These are phyloP conservation scores for Fusarium veterinarium DNA, from an alignment of 2,329 filamentous ascomycete genomes.

Conservation along the genomic window DNA sequence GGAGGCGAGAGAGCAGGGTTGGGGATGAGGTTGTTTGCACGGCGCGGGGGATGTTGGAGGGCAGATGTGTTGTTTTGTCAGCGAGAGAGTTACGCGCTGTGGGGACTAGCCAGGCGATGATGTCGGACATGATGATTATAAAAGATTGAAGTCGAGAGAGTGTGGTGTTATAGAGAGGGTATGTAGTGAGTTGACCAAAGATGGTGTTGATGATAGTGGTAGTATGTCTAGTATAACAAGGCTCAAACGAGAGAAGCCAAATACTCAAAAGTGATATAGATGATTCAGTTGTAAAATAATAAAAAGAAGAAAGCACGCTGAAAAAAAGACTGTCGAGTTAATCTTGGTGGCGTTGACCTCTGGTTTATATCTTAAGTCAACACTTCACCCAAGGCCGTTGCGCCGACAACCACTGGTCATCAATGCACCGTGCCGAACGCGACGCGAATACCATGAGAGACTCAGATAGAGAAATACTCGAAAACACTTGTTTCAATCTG, in stretches of 20 bases:
- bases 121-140: constrained; percentile 39
- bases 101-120: constrained; percentile 56
- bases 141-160: constrained; percentile 11
- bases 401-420: constrained; percentile 37
- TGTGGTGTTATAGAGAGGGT: constrained; percentile 10
- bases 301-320: constrained; percentile 30
- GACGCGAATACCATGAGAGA: constrained; percentile 20
- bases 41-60: constrained; percentile 48
- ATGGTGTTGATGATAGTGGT: neutral
- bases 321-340: constrained; percentile 21
- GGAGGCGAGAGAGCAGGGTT: constrained; percentile 46
- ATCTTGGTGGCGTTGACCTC: neutral
- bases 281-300: neutral
- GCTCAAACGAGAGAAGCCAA: constrained; percentile 44
- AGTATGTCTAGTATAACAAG: neutral
- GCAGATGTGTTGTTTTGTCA: constrained; percentile 48
- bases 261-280: neutral
- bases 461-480: neutral
- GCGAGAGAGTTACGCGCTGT: constrained; percentile 49
- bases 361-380: constrained; percentile 35
- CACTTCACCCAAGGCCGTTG: constrained; percentile 22
- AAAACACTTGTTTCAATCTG: constrained; percentile 34
- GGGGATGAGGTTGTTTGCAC: constrained; percentile 41
- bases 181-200: constrained; percentile 16
- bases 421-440: constrained; percentile 16